These are phyloP conservation scores for Suillus paluster DNA, from an alignment of 768 basidiomycete species.

Conservation along the genomic window DNA sequence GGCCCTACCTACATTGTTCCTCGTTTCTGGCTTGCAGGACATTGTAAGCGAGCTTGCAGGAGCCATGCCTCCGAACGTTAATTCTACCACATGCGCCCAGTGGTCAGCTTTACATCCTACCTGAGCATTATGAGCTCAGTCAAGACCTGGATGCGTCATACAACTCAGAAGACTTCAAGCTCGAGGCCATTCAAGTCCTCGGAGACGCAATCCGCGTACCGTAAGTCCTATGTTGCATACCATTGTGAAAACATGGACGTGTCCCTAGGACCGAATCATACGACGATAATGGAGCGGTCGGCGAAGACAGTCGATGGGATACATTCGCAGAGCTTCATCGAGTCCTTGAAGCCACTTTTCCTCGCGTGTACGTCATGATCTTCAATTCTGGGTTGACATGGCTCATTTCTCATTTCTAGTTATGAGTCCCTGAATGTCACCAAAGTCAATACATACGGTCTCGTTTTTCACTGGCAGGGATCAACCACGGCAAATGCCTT, in stretches of 20 bases:
- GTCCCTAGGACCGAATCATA: conserved; percentile 47
- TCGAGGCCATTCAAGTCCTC: conserved; percentile 32
- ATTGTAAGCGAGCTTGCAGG: not conserved
- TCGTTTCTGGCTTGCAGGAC: not conserved
- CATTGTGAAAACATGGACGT: not conserved
- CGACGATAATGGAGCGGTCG: conserved; percentile 49
- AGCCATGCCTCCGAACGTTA: conserved; percentile 1
- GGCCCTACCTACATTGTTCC: not conserved
- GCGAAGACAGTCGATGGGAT: conserved; percentile 42
- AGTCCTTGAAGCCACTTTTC: conserved; percentile 47
- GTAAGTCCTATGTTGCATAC: conserved; percentile 24
- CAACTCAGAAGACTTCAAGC: conserved; percentile 37
- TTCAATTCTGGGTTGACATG: not conserved
- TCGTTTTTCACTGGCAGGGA: conserved; percentile 61
- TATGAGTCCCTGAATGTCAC: conserved; percentile 53
- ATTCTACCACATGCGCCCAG: conserved; percentile 35
- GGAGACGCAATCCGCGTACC: conserved; percentile 42
- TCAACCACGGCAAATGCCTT: conserved; percentile 53
- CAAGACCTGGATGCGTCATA: conserved; percentile 31
- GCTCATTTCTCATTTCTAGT: conserved; percentile 27
- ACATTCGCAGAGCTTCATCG: conserved; percentile 17
- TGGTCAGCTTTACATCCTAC: conserved; percentile 29
- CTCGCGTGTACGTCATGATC: conserved; percentile 50
- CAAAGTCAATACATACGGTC: conserved; percentile 61
- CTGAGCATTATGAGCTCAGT: conserved; percentile 32